These are phyloP conservation scores for Nicotiana otophora DNA, from an alignment of 257 asterid species.

Conservation along the genomic window DNA sequence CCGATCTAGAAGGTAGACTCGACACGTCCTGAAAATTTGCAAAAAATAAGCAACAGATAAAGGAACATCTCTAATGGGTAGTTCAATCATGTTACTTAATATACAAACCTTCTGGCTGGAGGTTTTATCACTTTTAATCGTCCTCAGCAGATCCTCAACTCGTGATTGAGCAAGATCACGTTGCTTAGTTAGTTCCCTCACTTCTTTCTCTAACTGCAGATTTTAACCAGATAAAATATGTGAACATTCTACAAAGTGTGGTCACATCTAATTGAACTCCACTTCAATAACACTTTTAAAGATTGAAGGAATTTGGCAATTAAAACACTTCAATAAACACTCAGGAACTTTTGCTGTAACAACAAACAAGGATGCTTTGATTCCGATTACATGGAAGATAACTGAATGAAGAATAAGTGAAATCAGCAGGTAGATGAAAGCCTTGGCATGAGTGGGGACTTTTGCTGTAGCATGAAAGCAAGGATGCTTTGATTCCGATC, in stretches of 20 bases:
- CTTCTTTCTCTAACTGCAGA: constrained; percentile 90
- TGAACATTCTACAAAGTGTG: background rate
- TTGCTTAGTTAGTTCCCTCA: constrained; percentile 69
- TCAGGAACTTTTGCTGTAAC: background rate
- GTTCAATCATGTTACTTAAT: background rate
- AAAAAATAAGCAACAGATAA: constrained; percentile 2
- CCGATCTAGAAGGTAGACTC: background rate
- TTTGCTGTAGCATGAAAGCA: background rate
- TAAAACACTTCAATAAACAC: background rate
- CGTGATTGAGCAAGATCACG: constrained; percentile 71
- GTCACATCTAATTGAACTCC: background rate
- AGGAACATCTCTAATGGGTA: background rate
- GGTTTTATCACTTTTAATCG: constrained; percentile 35
- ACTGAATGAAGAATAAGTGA: background rate
- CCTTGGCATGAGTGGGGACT: background rate
- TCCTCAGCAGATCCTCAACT: constrained; percentile 49
- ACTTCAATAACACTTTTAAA: background rate
- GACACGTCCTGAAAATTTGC: constrained; percentile 8
- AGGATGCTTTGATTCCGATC: background rate
- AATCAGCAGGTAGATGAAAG: background rate
- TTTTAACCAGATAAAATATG: constrained; percentile 6
- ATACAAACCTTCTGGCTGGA: constrained; percentile 25
- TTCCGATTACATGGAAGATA: background rate
- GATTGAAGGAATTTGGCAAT: background rate
- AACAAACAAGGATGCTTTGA: background rate